A percentile compares a stretch with the other conserved stretches of the same genome.
Conservation (phyloP, 306 rosid genomes). For the Castanea sativa region DNA sequence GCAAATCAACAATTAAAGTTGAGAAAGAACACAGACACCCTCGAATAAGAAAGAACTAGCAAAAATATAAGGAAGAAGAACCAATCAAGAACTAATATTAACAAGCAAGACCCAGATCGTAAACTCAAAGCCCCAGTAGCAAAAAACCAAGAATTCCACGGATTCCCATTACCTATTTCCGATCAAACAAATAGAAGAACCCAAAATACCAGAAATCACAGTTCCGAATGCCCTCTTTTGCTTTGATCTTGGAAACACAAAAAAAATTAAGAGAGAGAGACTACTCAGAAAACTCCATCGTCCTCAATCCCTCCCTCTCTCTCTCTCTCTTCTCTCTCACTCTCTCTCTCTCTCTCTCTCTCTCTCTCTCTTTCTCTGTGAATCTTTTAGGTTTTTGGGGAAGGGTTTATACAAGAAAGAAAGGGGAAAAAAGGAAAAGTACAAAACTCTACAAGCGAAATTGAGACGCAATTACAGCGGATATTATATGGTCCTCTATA, state of each 20-base stretch:
- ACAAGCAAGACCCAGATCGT: slow-evolving; percentile 12
- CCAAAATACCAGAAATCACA: neutral
- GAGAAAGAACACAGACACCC: neutral
- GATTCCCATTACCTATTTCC: neutral
- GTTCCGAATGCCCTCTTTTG: too few relatives aligned
- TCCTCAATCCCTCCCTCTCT: slow-evolving; percentile 15
- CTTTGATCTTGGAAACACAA: neutral
- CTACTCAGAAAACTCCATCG: slow-evolving; percentile 29
- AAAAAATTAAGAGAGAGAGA: slow-evolving; percentile 26
- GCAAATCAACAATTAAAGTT: neutral
- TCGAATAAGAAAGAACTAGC: too few relatives aligned
- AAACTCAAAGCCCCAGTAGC: slow-evolving; percentile 1
- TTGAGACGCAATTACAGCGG: slow-evolving; percentile 35
- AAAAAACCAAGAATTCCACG: neutral
- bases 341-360: slow-evolving; percentile 3
- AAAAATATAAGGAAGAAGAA: slow-evolving; percentile 6
- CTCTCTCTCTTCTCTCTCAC: neutral
- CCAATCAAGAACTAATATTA: slow-evolving; percentile 24
- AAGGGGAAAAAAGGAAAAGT: neutral
- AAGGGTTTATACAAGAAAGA: slow-evolving; percentile 2
- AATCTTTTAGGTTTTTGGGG: slow-evolving; percentile 6
- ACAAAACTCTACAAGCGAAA: slow-evolving; percentile 18
- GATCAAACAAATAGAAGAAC: slow-evolving; percentile 4
- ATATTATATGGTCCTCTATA: slow-evolving; percentile 23
- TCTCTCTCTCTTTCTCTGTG: neutral